Evolutionary conservation across 2,329 filamentous ascomycete genomes (phyloP).

Genomic region (Exophiala xenobiotica): DNA sequence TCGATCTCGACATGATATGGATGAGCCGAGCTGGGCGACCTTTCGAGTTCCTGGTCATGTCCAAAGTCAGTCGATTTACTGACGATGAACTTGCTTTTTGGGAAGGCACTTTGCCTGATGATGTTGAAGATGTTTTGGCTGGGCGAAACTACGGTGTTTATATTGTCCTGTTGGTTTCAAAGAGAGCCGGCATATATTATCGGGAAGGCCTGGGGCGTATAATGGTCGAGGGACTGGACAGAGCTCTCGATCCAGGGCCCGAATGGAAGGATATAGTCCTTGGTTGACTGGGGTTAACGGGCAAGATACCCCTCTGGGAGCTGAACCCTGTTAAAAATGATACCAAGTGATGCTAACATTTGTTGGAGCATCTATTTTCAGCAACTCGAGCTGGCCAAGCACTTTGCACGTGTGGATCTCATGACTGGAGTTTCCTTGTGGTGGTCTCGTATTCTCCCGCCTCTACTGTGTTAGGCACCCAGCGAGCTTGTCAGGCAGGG

Average conservation of each 20-base stretch:
- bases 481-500: too few species aligned
- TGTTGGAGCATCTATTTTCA: neutral
- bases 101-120: constrained; percentile 28
- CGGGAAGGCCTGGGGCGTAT: constrained; percentile 30
- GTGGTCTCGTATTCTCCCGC: too few species aligned
- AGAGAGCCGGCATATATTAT: constrained; percentile 26
- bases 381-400: neutral
- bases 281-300: too few species aligned
- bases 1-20: constrained; percentile 28
- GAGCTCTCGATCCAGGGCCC: constrained; percentile 25
- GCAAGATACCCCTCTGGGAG: too few species aligned
- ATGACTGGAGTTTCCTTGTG: too few species aligned
- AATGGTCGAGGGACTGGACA: constrained; percentile 23
- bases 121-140: constrained; percentile 24
- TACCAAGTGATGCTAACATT: neutral
- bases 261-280: constrained; percentile 30
- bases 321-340: neutral
- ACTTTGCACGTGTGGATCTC: too few species aligned
- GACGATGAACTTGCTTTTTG: constrained; percentile 29
- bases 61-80: constrained; percentile 26
- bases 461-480: too few species aligned
- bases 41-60: constrained; percentile 30
- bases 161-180: constrained; percentile 29
- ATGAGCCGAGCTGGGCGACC: constrained; percentile 19
- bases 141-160: constrained; percentile 29